Conservation (phyloP, 1,284 basidiomycete species). For the Pterulicium gracile region DNA sequence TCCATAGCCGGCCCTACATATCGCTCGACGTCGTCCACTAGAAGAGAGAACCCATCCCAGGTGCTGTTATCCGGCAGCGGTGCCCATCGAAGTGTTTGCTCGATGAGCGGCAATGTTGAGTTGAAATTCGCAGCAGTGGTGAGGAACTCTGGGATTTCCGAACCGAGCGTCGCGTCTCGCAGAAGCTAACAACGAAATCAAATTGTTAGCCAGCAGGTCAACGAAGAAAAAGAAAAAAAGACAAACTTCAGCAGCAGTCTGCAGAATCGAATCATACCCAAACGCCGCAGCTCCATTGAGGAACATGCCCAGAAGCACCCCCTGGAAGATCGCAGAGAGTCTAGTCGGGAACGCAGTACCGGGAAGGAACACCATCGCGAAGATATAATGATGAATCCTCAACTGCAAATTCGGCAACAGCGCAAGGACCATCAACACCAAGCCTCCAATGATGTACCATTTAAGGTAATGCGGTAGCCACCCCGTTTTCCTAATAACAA, state of each 20-base stretch:
- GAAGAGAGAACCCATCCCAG: conserved; percentile 73
- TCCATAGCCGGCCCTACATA: conserved; percentile 58
- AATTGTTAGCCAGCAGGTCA: conserved; percentile 3
- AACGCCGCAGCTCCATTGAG: conserved; percentile 69
- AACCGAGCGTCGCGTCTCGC: conserved; percentile 64
- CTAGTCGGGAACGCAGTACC: conserved; percentile 77
- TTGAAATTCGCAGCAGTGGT: conserved; percentile 64
- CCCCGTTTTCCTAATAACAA: conserved; percentile 78
- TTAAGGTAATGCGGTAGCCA: conserved; percentile 66
- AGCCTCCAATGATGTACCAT: conserved; percentile 62
- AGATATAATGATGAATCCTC: conserved; percentile 68
- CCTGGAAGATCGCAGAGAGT: conserved; percentile 69
- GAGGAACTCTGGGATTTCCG: conserved; percentile 59
- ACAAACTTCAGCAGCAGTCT: conserved; percentile 64
- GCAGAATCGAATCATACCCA: conserved; percentile 71
- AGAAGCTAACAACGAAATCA: conserved; percentile 37
- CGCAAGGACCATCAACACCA: conserved; percentile 56
- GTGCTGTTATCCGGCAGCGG: conserved; percentile 30
- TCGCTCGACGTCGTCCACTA: conserved; percentile 80
- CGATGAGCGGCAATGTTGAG: conserved; percentile 36
- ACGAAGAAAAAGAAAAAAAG: conserved; percentile 4
- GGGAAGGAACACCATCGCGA: conserved; percentile 67
- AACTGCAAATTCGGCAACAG: conserved; percentile 60
- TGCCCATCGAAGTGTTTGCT: conserved; percentile 58
- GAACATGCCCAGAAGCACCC: conserved; percentile 76